Conservation (phyloP, 306 rosid genomes). For the Styphnolobium japonicum region DNA sequence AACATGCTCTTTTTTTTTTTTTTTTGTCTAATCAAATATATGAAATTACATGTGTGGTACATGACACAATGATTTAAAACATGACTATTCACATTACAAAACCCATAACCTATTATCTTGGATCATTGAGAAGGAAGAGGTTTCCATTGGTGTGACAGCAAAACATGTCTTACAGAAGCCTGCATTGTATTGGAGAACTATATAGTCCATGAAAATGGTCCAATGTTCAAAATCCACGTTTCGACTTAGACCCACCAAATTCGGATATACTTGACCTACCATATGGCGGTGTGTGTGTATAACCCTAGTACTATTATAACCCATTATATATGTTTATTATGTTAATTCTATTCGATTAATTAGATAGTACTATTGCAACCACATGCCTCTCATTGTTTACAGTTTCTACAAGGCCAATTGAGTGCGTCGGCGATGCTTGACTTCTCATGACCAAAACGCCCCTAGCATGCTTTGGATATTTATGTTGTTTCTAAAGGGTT, state of each 20-base stretch:
- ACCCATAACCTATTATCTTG: slow-evolving; percentile 14
- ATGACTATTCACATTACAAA: slow-evolving; percentile 34
- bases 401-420: slow-evolving; percentile 18
- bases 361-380: not conserved
- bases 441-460: slow-evolving; percentile 43
- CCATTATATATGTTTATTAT: slow-evolving; percentile 10
- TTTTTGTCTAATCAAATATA: slow-evolving; percentile 6
- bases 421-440: slow-evolving; percentile 65
- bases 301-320: not conserved
- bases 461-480: not conserved
- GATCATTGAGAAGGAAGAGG: slow-evolving; percentile 1
- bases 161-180: not conserved
- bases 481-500: no score
- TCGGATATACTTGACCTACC: slow-evolving; percentile 35
- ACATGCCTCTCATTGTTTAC: slow-evolving; percentile 27
- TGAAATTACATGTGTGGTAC: slow-evolving; percentile 3
- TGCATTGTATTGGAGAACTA: not conserved
- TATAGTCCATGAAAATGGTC: not conserved
- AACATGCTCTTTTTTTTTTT: not conserved
- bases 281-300: not conserved
- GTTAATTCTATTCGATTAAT: slow-evolving; percentile 2
- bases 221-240: slow-evolving; percentile 31
- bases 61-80: slow-evolving; percentile 41
- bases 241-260: slow-evolving; percentile 21
- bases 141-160: not conserved